Percentiles rank a stretch among this genome's conserved stretches.
Evolutionary conservation across 2,329 filamentous ascomycete genomes (phyloP).

Genomic region (Diaporthe citri): DNA sequence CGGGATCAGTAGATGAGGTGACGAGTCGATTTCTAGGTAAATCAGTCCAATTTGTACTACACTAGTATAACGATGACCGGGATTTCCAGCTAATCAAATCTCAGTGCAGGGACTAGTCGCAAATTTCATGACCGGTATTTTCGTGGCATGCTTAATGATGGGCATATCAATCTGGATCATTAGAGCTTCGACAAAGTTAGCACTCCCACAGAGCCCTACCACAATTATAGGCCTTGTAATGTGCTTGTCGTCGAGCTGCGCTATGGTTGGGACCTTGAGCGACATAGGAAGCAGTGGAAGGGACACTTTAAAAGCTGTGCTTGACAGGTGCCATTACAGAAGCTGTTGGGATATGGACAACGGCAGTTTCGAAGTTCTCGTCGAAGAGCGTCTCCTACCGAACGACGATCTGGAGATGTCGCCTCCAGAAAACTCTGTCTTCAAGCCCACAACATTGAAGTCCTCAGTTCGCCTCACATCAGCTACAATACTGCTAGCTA

Average conservation of each 20-base stretch:
- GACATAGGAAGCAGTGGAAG: neutral
- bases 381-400: neutral
- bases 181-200: neutral
- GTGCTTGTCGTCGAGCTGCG: neutral
- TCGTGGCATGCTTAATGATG: neutral
- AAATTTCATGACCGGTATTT: neutral
- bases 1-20: neutral
- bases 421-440: neutral
- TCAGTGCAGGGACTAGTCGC: neutral
- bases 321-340: neutral
- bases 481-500: neutral
- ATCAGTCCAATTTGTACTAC: neutral
- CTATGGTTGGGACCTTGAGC: neutral
- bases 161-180: neutral
- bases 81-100: neutral
- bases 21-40: neutral
- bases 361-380: neutral
- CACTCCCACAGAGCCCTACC: neutral
- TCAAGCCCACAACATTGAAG: neutral
- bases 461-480: neutral
- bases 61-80: neutral
- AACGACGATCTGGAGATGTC: slow-evolving; percentile 2
- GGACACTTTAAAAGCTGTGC: neutral
- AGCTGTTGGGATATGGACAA: too few species aligned
- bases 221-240: neutral